Evolutionary conservation across 495 filamentous ascomycete genomes (phyloP).

Genomic region (Alectoria sarmentosa): DNA sequence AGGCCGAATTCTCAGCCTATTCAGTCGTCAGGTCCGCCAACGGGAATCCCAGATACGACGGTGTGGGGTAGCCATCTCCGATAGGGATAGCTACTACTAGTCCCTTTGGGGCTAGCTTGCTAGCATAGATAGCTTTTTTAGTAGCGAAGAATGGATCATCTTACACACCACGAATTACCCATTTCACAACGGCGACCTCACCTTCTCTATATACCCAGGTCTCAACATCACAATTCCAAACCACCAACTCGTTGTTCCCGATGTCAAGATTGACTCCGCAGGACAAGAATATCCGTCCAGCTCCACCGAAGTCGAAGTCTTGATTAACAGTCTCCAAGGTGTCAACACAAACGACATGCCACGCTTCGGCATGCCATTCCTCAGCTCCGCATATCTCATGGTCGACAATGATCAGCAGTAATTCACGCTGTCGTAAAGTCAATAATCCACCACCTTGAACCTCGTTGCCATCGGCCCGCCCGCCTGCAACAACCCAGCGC

Average conservation of each 20-base stretch:
- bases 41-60: slow-evolving; percentile 20
- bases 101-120: too few species aligned
- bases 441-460: slow-evolving; percentile 1
- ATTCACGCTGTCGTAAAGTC: slow-evolving; percentile 18
- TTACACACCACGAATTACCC: too few species aligned
- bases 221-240: slow-evolving; percentile 30
- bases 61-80: too few species aligned
- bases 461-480: slow-evolving; percentile 11
- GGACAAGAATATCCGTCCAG: slow-evolving; percentile 27
- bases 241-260: slow-evolving; percentile 34
- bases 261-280: slow-evolving; percentile 24
- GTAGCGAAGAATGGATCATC: too few species aligned
- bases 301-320: slow-evolving; percentile 21
- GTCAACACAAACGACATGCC: slow-evolving; percentile 27
- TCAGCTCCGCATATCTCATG: slow-evolving; percentile 36
- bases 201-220: slow-evolving; percentile 21
- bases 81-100: too few species aligned
- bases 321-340: slow-evolving; percentile 27
- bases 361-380: slow-evolving; percentile 35
- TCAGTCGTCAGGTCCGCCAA: neutral
- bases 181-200: slow-evolving; percentile 29
- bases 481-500: slow-evolving; percentile 1
- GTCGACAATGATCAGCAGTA: slow-evolving; percentile 28
- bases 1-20: neutral
- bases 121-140: too few species aligned